phyloP scores from a whole-genome alignment of 768 basidiomycete genomes.

The Omphalotus guepiniiformis region DNA sequence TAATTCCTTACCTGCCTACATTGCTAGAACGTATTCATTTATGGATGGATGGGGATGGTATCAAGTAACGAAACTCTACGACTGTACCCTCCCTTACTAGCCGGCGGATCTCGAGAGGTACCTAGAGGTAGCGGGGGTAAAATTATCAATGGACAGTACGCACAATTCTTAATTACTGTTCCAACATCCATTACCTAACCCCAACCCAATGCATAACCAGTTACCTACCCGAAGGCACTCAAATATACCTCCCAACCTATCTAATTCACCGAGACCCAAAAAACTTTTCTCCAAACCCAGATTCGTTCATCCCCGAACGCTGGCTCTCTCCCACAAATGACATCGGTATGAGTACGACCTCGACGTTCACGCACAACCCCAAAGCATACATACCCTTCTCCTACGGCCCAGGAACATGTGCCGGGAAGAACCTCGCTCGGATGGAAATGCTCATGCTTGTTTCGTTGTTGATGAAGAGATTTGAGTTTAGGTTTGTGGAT shows the following conservation, averaged over 20 bases:
- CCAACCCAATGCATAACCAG: slow-evolving; percentile 21
- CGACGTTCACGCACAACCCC: slow-evolving; percentile 21
- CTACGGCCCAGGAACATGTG: slow-evolving; percentile 37
- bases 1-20: background rate
- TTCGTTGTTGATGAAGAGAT: slow-evolving; percentile 30
- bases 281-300: slow-evolving; percentile 34
- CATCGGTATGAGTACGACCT: background rate
- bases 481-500: slow-evolving; percentile 32
- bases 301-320: slow-evolving; percentile 37
- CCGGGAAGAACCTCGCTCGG: slow-evolving; percentile 31
- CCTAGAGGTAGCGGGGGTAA: slow-evolving; percentile 21
- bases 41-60: too few species aligned
- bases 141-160: slow-evolving; percentile 25
- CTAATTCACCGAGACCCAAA: slow-evolving; percentile 32
- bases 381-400: slow-evolving; percentile 37
- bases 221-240: slow-evolving; percentile 33
- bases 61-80: slow-evolving; percentile 35
- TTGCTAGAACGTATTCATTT: too few species aligned
- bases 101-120: slow-evolving; percentile 28
- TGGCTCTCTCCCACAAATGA: slow-evolving; percentile 23
- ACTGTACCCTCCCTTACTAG: slow-evolving; percentile 31
- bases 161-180: background rate
- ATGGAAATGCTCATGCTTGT: slow-evolving; percentile 35
- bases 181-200: too few species aligned
- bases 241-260: slow-evolving; percentile 28